Evolutionary conservation across 2,329 filamentous ascomycete species (phyloP).

Genomic region (Taxawa tesnikishii): DNA sequence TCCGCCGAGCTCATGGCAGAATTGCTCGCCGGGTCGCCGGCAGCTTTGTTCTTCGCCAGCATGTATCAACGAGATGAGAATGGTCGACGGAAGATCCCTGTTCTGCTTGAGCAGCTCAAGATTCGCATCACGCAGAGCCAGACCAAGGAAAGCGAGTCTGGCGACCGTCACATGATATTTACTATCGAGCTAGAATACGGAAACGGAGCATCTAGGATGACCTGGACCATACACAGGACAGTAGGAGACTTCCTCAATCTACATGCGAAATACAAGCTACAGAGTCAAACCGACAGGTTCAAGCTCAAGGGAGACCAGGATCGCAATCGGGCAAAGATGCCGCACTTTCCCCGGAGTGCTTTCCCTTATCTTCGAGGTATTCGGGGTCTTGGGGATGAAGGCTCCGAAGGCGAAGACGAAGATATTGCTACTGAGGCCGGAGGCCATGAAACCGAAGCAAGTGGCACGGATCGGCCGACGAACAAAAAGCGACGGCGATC

Average conservation of each 20-base stretch:
- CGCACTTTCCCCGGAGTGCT: slow-evolving; percentile 76
- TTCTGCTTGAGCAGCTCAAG: slow-evolving; percentile 89
- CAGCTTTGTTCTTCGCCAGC: slow-evolving; percentile 85
- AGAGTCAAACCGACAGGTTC: slow-evolving; percentile 72
- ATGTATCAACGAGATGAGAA: slow-evolving; percentile 98
- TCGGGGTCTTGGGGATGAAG: slow-evolving; percentile 41
- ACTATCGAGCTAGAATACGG: slow-evolving; percentile 92
- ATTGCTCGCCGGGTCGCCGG: slow-evolving; percentile 80
- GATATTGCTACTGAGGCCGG: slow-evolving; percentile 39
- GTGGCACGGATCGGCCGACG: slow-evolving; percentile 49
- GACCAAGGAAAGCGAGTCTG: slow-evolving; percentile 46
- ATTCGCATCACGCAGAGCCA: slow-evolving; percentile 72
- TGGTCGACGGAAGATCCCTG: slow-evolving; percentile 86
- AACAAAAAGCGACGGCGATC: slow-evolving; percentile 37
- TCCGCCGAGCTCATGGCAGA: slow-evolving; percentile 95
- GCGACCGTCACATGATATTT: slow-evolving; percentile 70
- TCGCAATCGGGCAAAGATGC: slow-evolving; percentile 58
- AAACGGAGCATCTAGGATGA: slow-evolving; percentile 89
- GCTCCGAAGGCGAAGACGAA: slow-evolving; percentile 63
- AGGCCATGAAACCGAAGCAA: slow-evolving; percentile 52
- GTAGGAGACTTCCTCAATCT: slow-evolving; percentile 85
- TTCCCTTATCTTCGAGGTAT: slow-evolving; percentile 82
- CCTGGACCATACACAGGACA: slow-evolving; percentile 82
- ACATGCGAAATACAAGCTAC: slow-evolving; percentile 85
- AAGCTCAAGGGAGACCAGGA: slow-evolving; percentile 58